Percentiles rank a stretch among this genome's conserved stretches.
These are phyloP conservation scores for Suillus plorans DNA, from an alignment of 768 basidiomycete genomes.

Conservation along the genomic window DNA sequence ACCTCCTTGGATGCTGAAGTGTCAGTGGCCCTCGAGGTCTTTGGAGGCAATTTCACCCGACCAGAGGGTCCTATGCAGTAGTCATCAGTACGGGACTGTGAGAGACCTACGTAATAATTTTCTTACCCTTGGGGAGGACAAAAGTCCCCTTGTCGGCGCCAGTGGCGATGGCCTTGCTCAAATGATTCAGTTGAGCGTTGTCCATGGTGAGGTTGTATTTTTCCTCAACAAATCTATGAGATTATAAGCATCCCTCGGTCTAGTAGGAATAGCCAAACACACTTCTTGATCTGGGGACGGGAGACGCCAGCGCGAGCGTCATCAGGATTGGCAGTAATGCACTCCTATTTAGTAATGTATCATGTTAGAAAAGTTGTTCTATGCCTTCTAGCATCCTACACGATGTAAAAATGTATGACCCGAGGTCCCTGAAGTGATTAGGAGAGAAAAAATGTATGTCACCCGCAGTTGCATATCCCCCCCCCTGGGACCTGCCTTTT, in stretches of 20 bases:
- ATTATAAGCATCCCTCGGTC: conserved; percentile 16
- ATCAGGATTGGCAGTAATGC: conserved; percentile 69
- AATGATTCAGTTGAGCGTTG: conserved; percentile 72
- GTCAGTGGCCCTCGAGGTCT: conserved; percentile 47
- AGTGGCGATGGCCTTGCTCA: conserved; percentile 76
- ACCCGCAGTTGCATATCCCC: conserved; percentile 13
- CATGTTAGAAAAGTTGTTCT: not conserved
- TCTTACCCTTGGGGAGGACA: conserved; percentile 81
- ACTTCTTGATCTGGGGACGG: conserved; percentile 94
- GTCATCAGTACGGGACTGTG: conserved; percentile 6
- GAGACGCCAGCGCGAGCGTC: conserved; percentile 85
- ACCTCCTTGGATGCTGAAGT: conserved; percentile 59
- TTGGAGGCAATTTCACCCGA: conserved; percentile 70
- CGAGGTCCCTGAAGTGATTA: not conserved
- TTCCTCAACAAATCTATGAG: conserved; percentile 73
- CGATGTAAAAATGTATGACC: not conserved
- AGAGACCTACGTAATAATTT: conserved; percentile 1
- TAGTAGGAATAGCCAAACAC: conserved; percentile 26
- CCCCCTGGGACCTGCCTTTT: conserved; percentile 45
- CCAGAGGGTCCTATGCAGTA: conserved; percentile 41
- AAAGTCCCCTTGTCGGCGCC: conserved; percentile 85
- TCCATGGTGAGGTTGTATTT: conserved; percentile 82
- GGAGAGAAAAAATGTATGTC: not conserved
- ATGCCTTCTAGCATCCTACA: not conserved
- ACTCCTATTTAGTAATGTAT: conserved; percentile 59